These are phyloP conservation scores for Vigna reflexopilosa DNA, from an alignment of 306 rosid genomes.

Conservation along the genomic window DNA sequence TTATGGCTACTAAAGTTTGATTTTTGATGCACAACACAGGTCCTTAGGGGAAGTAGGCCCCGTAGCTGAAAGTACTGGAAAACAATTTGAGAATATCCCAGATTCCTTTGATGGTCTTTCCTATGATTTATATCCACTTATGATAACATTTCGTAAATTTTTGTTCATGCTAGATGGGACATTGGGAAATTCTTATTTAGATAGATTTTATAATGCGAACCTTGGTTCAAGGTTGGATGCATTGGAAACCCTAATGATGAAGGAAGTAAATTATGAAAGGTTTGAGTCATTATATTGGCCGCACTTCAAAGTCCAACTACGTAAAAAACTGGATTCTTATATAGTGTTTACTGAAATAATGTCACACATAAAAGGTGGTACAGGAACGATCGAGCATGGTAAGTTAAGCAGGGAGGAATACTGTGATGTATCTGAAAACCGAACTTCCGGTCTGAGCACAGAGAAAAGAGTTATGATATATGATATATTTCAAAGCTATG, in stretches of 20 bases:
- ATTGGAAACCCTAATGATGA: conserved; percentile 47
- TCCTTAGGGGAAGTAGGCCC: conserved; percentile 38
- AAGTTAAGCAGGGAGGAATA: conserved; percentile 56
- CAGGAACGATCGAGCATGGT: conserved; percentile 45
- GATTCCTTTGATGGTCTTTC: conserved; percentile 69
- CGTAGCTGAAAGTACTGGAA: conserved; percentile 31
- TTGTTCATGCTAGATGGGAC: conserved; percentile 78
- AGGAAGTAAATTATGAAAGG: conserved; percentile 67
- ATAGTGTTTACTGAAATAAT: conserved; percentile 72
- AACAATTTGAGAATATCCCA: conserved; percentile 49
- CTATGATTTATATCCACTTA: conserved; percentile 58
- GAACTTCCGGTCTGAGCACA: conserved; percentile 51
- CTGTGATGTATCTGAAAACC: conserved; percentile 43
- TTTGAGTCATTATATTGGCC: conserved; percentile 77
- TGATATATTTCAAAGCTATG: conserved; percentile 60
- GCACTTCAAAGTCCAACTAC: conserved; percentile 52
- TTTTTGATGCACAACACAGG: conserved; percentile 39
- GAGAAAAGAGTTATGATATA: conserved; percentile 56
- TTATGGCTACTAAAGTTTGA: not conserved
- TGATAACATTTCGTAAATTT: conserved; percentile 70
- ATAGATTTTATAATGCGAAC: conserved; percentile 33
- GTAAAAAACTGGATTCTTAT: conserved; percentile 58
- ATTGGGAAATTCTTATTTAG: conserved; percentile 61
- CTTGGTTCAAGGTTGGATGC: conserved; percentile 36
- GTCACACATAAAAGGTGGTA: conserved; percentile 75